A percentile compares a stretch with the other conserved stretches of the same genome.
phyloP scores from a whole-genome alignment of 495 filamentous ascomycete species.

The Lasiosphaeriaceae sp. region DNA sequence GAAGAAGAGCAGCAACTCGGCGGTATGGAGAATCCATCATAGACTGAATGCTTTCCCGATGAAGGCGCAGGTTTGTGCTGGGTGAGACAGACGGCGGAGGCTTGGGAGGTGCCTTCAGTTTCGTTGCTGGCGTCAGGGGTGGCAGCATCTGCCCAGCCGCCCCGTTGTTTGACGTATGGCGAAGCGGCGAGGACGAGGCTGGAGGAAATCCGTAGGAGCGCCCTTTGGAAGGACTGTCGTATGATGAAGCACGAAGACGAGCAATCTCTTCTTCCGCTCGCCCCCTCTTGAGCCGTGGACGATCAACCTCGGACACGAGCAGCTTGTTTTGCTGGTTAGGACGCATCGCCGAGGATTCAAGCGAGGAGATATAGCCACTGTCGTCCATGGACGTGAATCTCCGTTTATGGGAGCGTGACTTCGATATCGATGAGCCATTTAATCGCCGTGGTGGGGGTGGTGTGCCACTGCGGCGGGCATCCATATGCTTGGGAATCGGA shows the following conservation, averaged over 20 bases:
- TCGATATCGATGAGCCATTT: slow-evolving; percentile 51
- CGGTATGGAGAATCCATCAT: slow-evolving; percentile 86
- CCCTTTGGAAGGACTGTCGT: slow-evolving; percentile 81
- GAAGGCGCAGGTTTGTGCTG: slow-evolving; percentile 89
- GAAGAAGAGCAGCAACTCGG: slow-evolving; percentile 56
- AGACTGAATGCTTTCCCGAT: slow-evolving; percentile 79
- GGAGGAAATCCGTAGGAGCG: slow-evolving; percentile 45
- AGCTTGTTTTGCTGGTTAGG: slow-evolving; percentile 58
- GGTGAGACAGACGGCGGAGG: slow-evolving; percentile 87
- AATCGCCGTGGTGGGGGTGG: slow-evolving; percentile 67
- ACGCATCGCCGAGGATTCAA: slow-evolving; percentile 89
- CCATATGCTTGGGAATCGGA: slow-evolving; percentile 63
- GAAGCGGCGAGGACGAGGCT: slow-evolving; percentile 58
- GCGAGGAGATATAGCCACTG: slow-evolving; percentile 93
- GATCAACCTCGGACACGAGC: slow-evolving; percentile 70
- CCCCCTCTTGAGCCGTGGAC: slow-evolving; percentile 76
- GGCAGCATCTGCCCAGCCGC: slow-evolving; percentile 62
- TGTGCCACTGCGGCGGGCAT: slow-evolving; percentile 60
- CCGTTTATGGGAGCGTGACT: slow-evolving; percentile 61
- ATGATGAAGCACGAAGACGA: slow-evolving; percentile 85
- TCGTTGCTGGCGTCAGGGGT: slow-evolving; percentile 80
- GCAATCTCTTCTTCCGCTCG: slow-evolving; percentile 93
- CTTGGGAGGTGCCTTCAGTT: slow-evolving; percentile 76
- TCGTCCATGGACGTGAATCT: slow-evolving; percentile 79
- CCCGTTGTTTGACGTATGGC: slow-evolving; percentile 41